These are phyloP conservation scores for Cyclotella baltica DNA, from an alignment of 108 stramenopile genomes.

Conservation along the genomic window DNA sequence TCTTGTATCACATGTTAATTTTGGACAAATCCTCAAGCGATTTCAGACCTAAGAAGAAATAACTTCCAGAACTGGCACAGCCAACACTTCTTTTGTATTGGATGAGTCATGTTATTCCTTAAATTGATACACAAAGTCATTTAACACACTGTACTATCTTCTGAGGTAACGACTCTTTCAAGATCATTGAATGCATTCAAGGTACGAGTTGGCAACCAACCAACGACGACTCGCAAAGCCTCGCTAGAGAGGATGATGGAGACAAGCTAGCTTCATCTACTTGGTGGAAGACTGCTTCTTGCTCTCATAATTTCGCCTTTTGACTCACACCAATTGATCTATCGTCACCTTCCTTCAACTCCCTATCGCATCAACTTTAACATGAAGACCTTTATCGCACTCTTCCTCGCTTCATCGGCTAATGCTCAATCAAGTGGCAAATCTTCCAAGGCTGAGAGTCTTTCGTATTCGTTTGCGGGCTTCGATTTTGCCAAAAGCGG, in stretches of 20 bases:
- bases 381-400: constrained; percentile 1
- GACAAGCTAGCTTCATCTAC: too few species aligned
- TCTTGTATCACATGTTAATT: background rate
- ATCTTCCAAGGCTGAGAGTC: background rate
- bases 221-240: background rate
- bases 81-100: too few species aligned
- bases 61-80: too few species aligned
- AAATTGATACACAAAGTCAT: background rate
- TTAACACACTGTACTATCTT: background rate
- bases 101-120: background rate
- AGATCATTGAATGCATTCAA: constrained; percentile 1
- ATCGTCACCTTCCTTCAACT: background rate
- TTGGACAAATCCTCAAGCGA: background rate
- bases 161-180: background rate
- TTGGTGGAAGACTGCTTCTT: background rate
- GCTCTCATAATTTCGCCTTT: background rate
- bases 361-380: background rate
- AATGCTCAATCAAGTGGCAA: background rate
- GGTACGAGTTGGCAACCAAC: too few species aligned
- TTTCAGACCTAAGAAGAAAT: too few species aligned
- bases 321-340: background rate
- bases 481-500: background rate
- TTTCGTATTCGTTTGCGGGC: background rate
- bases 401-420: background rate
- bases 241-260: too few species aligned